Base-by-base conservation (phyloP, 305 asterid species). In the Rubia balearica region DNA sequence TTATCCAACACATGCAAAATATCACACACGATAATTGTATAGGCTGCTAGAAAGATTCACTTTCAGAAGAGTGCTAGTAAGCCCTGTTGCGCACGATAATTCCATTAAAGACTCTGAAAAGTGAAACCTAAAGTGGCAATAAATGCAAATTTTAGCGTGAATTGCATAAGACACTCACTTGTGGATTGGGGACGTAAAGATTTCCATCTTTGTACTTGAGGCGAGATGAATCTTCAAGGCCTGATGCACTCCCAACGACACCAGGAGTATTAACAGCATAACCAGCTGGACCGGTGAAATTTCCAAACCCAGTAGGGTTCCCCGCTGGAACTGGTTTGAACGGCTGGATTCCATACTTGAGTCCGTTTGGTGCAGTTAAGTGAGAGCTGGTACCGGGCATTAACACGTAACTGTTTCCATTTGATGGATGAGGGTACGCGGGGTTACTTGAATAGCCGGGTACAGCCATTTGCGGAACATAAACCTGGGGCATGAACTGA, bases 321-420 rank as follows among this genome's bases (percentile, higher is more conserved):
- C 95, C 97, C 12, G 83, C 41, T 16, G 95, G 95, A 57, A 87
- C 86, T 68, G 93, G 88, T 88, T 94, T 94, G 82, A 82, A 88
- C 73, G 85, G 98, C 80, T 88, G 99, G 75, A 94, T 84, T 46
- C 95, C 94, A 80, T 89, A 94, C 85, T 94, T 93, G 61, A 91
- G 82, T 40, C 92, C 92, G 27, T 64, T 85, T 7, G 91, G 81
- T 7, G 91, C 81, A 61, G 84, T 73, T 51, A 89, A 56, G 75
- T 91, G 97, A 76, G 97, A 84, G 82, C 86, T 84, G 75, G 81
- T 89, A 57, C 99, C 96, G 57, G 99, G 93, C 99, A 94, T 86
- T 81, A 94, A 79, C 81, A 94, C 60, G 68, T 82, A 91, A 79
- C 86, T 88, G 88, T 81, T 87, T 46, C 96, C 99, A 62, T 91